These are phyloP conservation scores for Rubus idaeus DNA, from an alignment of 306 rosid species.

Conservation along the genomic window DNA sequence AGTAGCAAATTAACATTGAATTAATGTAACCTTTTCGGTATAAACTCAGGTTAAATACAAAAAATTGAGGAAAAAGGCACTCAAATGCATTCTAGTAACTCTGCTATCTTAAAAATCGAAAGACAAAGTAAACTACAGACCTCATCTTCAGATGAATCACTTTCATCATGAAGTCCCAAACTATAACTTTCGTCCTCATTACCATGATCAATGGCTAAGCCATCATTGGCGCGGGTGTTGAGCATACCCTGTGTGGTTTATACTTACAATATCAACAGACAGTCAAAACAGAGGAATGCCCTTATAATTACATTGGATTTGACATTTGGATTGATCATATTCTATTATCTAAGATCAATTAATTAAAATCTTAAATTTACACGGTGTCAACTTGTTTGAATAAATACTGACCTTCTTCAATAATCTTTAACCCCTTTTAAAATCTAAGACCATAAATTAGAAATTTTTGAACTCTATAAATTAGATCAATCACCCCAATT, in stretches of 20 bases:
- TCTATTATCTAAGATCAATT: not conserved
- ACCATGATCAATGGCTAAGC: conserved; percentile 22
- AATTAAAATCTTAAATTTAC: not conserved
- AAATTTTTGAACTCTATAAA: not conserved
- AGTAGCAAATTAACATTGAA: not conserved
- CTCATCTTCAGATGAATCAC: conserved; percentile 99
- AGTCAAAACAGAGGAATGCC: not conserved
- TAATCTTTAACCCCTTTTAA: not conserved
- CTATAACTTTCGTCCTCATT: conserved; percentile 41
- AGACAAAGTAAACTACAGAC: conserved; percentile 31
- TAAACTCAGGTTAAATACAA: conserved; percentile 49
- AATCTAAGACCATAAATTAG: not conserved
- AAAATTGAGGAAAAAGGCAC: not conserved
- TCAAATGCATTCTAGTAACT: not conserved
- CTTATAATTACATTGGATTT: not conserved
- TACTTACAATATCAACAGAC: conserved; percentile 12
- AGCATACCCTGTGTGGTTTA: conserved; percentile 46
- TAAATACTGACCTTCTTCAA: not conserved
- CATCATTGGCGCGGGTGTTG: conserved; percentile 5
- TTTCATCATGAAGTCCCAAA: conserved; percentile 48
- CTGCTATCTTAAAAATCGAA: not conserved
- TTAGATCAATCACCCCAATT: not conserved
- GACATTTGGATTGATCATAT: not conserved
- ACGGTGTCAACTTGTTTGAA: not conserved
- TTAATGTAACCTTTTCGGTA: conserved; percentile 63